Percentiles rank a stretch among this genome's conserved stretches.
These are phyloP conservation scores for Mikania micrantha DNA, from an alignment of 129 eudicot species.

Conservation along the genomic window DNA sequence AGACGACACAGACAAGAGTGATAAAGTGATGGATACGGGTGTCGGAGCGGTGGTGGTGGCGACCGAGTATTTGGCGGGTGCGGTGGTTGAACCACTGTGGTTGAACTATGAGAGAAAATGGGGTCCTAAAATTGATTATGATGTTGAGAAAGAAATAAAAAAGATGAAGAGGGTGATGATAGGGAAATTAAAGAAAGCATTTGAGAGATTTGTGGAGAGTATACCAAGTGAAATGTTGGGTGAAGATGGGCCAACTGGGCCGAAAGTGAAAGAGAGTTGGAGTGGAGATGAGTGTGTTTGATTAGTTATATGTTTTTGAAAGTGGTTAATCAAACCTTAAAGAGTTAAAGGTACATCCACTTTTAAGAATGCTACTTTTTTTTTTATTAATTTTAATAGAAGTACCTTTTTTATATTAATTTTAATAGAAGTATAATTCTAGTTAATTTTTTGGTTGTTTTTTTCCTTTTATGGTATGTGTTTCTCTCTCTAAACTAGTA, in stretches of 20 bases:
- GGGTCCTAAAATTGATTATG: conserved; percentile 67
- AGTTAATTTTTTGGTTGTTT: not conserved
- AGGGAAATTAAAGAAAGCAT: conserved; percentile 35
- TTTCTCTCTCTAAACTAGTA: too few species aligned
- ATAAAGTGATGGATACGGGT: conserved; percentile 46
- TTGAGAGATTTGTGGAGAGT: conserved; percentile 35
- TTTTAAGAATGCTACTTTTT: not conserved
- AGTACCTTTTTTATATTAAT: not conserved
- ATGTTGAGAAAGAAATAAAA: conserved; percentile 40
- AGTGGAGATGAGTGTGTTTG: conserved; percentile 35
- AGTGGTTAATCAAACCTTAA: conserved; percentile 31
- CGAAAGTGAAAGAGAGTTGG: conserved; percentile 63
- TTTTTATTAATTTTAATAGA: not conserved
- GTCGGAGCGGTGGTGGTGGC: conserved; percentile 27
- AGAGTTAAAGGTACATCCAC: conserved; percentile 17
- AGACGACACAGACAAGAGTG: conserved; percentile 52
- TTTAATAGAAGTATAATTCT: not conserved
- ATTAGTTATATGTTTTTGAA: conserved; percentile 1
- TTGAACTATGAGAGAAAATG: conserved; percentile 58
- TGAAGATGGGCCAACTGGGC: conserved; percentile 82
- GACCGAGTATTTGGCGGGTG: conserved; percentile 40
- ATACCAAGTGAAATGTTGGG: conserved; percentile 62
- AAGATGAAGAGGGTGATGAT: conserved; percentile 46
- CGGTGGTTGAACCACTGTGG: conserved; percentile 55
- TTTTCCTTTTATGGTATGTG: not conserved